phyloP scores from a whole-genome alignment of 306 rosid species.

The Lablab purpureus region DNA sequence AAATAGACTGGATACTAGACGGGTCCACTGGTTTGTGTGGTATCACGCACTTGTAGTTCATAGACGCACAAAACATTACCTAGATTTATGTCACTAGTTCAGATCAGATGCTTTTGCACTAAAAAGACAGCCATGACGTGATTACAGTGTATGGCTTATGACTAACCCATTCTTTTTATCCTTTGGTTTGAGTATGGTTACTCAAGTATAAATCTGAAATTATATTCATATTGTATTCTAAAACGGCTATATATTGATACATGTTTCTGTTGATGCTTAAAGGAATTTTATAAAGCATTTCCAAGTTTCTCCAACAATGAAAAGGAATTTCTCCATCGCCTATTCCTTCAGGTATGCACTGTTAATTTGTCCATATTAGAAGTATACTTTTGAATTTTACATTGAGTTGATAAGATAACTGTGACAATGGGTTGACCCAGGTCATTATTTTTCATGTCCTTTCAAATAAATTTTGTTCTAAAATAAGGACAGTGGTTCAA shows the following conservation, averaged over 20 bases:
- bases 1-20: too few species aligned
- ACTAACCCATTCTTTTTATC: constrained; percentile 1
- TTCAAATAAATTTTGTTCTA: constrained; percentile 14
- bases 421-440: background rate
- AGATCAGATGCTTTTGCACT: constrained; percentile 24
- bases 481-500: constrained; percentile 9
- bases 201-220: constrained; percentile 1
- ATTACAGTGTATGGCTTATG: constrained; percentile 1
- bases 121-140: background rate
- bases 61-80: background rate
- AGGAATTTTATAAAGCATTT: constrained; percentile 75
- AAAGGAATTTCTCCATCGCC: constrained; percentile 68
- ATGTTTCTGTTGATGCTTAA: background rate
- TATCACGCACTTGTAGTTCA: background rate
- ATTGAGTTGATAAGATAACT: constrained; percentile 8
- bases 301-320: constrained; percentile 59
- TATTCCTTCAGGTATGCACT: constrained; percentile 72
- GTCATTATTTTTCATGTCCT: background rate
- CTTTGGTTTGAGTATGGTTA: constrained; percentile 9
- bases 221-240: constrained; percentile 23
- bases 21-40: background rate
- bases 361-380: constrained; percentile 24
- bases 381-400: constrained; percentile 33
- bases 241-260: constrained; percentile 40
- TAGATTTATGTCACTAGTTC: constrained; percentile 1